These are phyloP conservation scores for Saccharomyces hybrid DNA, from an alignment of 1,139 yeast genomes.

Conservation along the genomic window DNA sequence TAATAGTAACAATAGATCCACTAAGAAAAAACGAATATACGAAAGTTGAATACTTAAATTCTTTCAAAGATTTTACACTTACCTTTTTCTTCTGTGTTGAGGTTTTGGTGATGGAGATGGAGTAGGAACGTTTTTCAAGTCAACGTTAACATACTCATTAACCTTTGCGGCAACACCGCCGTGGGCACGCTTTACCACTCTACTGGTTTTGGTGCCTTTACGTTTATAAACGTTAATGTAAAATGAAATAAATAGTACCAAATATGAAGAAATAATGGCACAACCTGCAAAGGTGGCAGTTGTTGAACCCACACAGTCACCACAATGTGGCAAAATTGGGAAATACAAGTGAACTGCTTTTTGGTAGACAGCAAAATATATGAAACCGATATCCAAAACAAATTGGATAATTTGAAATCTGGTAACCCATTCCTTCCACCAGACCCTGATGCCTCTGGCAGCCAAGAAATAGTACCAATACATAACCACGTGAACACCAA, in stretches of 20 bases:
- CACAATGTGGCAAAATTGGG: constrained; percentile 47
- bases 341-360: constrained; percentile 33
- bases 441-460: constrained; percentile 72
- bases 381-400: constrained; percentile 61
- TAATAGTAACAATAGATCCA: background rate
- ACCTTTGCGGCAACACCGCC: constrained; percentile 78
- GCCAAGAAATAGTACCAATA: constrained; percentile 78
- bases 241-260: constrained; percentile 65
- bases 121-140: constrained; percentile 35
- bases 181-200: constrained; percentile 57
- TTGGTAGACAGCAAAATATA: constrained; percentile 69
- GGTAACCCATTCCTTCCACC: constrained; percentile 92
- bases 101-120: constrained; percentile 41
- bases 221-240: constrained; percentile 66
- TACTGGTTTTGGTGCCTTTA: constrained; percentile 41
- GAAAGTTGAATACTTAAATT: background rate
- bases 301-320: constrained; percentile 67
- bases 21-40: background rate
- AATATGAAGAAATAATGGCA: constrained; percentile 62
- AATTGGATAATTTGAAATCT: constrained; percentile 75
- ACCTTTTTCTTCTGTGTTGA: constrained; percentile 29
- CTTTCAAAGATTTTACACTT: constrained; percentile 18
- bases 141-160: constrained; percentile 57
- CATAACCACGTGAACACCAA: constrained; percentile 76
- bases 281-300: constrained; percentile 67